Evolutionary conservation across 2,329 filamentous ascomycete species (phyloP), one percentile per base, ranked within the genome.

Genomic region (Sporothrix variecibatus): DNA sequence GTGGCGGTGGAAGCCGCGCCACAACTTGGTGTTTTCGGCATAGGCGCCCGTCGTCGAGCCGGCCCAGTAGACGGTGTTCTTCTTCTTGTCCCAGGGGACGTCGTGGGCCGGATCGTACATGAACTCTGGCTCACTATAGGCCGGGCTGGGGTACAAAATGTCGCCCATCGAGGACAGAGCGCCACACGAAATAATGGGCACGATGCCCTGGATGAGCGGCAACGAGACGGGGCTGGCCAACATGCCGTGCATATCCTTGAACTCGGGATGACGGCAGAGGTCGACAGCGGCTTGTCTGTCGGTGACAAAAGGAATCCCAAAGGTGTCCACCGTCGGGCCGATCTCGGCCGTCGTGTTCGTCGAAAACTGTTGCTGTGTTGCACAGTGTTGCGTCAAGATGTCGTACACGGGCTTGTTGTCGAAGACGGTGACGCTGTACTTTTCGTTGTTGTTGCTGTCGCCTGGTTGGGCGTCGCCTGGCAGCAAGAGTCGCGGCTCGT

Each of bases 21-120:
- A 65, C n/a, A 2, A 23, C 1, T 43, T 26, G 11, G 34, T 88
- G 11, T 80, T 78, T 0, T 75, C 75, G 0, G 79, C 81, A 53
- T 81, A 84, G 0, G 84, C 87, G 2, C 88, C 88, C 0, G 88
- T 89, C 0, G 83, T 88, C 0, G 85, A 87, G 0, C 88, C 88
- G 0, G 85, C 84, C 89, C 88, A 90, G 78, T 90, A 90, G 0
- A 90, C 77, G 2, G 83, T 84, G 49, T 86, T 84, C 1, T 76
- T 76, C 76, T 90, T 91, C 6, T 81, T 65, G 0, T 85, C 79
- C 87, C 87, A 90, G 0, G 80, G 77, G 0, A 83, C 53, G 74
- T 89, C 88, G 2, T 81, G 65, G 0, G 74, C 40, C 0, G 80
- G 77, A 2, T 83, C 78, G 76, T 89, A 89, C 4, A 77, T 75